Evolutionary conservation across 2,329 filamentous ascomycete genomes (phyloP).

Genomic region (Pseudocercospora eumusae): DNA sequence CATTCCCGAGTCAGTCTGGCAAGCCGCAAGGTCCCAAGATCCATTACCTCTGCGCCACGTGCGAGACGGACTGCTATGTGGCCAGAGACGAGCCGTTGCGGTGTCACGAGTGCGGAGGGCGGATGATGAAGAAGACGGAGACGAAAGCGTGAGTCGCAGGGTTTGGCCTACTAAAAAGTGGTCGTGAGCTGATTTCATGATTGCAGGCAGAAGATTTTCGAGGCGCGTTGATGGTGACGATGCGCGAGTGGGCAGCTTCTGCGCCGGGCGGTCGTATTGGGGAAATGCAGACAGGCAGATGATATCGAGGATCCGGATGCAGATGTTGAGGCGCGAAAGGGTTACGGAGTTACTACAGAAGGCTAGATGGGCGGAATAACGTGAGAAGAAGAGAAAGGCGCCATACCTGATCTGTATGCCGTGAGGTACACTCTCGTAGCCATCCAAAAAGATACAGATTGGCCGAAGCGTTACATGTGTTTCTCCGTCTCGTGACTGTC

Average conservation of each 20-base stretch:
- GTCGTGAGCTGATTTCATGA: background rate
- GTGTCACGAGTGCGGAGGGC: background rate
- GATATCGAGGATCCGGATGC: no score
- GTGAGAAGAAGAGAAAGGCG: background rate
- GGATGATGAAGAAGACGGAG: background rate
- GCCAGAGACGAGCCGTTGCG: background rate
- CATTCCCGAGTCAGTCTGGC: background rate
- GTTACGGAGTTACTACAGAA: no score
- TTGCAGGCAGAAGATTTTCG: background rate
- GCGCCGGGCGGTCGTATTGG: background rate
- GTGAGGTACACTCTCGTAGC: background rate
- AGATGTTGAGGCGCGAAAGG: no score
- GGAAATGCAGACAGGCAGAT: no score
- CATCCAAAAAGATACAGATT: no score
- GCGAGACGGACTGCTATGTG: background rate
- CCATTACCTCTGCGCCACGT: background rate
- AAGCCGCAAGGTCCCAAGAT: background rate
- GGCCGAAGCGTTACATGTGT: background rate
- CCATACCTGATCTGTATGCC: background rate
- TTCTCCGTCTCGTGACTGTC: background rate
- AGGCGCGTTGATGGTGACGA: background rate
- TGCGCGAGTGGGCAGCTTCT: background rate
- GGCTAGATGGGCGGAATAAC: no score
- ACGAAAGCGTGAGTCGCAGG: background rate
- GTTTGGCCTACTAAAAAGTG: background rate